phyloP scores from a whole-genome alignment of 2,329 filamentous ascomycete genomes.

The Nemania serpens region DNA sequence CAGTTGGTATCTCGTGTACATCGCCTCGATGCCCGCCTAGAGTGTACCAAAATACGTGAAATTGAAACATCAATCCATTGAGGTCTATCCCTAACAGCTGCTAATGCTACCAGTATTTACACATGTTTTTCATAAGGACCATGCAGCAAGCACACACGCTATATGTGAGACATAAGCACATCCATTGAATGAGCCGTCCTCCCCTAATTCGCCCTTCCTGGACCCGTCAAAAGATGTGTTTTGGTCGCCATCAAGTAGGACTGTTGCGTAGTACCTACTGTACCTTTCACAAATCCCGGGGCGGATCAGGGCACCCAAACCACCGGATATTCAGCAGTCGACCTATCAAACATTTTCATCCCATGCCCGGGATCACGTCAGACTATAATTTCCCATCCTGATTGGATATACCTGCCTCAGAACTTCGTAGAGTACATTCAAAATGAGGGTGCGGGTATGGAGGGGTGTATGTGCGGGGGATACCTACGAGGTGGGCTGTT shows the following conservation, averaged over 20 bases:
- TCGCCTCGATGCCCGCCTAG: neutral
- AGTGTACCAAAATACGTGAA: neutral
- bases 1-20: neutral
- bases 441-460: neutral
- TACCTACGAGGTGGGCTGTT: neutral
- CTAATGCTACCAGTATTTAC: neutral
- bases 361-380: neutral
- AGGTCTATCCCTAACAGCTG: neutral
- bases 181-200: neutral
- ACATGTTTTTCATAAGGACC: neutral
- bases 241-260: too few species aligned
- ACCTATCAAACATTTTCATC: constrained; percentile 12
- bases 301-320: constrained; percentile 13
- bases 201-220: neutral
- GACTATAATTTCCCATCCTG: too few species aligned
- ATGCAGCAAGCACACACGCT: neutral
- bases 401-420: too few species aligned
- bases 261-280: neutral
- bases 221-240: neutral
- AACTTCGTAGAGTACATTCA: too few species aligned
- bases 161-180: neutral
- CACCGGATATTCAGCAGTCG: neutral
- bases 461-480: neutral
- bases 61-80: neutral
- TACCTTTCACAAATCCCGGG: constrained; percentile 12